phyloP scores from a whole-genome alignment of 139 green algal species.

The Monoraphidium neglectum region DNA sequence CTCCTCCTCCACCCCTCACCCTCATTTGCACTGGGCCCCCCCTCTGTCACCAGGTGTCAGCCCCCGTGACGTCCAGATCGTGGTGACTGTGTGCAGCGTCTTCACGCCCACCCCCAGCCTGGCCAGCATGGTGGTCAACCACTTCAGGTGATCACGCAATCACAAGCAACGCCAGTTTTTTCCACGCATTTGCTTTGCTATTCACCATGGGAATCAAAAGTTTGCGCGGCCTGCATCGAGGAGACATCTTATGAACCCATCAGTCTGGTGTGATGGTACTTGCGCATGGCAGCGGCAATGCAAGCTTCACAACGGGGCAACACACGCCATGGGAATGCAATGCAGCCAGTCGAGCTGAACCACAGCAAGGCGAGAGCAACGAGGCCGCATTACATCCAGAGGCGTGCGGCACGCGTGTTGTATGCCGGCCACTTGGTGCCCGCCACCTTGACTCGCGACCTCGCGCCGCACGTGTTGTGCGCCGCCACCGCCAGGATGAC shows the following conservation, averaged over 20 bases:
- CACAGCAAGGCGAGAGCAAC: too few relatives aligned
- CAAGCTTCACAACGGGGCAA: too few relatives aligned
- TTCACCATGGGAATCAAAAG: neutral
- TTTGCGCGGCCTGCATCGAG: neutral
- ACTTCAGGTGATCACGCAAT: constrained; percentile 34
- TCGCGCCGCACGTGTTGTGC: too few relatives aligned
- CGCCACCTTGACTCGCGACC: too few relatives aligned
- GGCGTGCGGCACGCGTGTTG: too few relatives aligned
- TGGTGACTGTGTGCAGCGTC: constrained; percentile 63
- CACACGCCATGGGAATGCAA: too few relatives aligned
- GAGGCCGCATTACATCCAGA: too few relatives aligned
- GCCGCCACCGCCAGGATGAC: too few relatives aligned
- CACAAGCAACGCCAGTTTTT: neutral
- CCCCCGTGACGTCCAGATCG: constrained; percentile 56
- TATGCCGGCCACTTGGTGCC: too few relatives aligned
- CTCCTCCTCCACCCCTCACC: neutral
- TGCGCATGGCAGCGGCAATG: too few relatives aligned
- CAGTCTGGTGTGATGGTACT: constrained; percentile 36
- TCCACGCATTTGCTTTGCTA: neutral
- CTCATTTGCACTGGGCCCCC: neutral
- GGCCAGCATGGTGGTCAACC: constrained; percentile 76
- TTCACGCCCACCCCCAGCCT: constrained; percentile 85
- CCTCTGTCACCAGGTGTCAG: constrained; percentile 38
- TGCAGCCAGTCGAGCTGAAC: too few relatives aligned
- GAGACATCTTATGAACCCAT: neutral